A percentile compares a stretch with the other conserved stretches of the same genome.
Conservation (phyloP, 352 stramenopile genomes). For the Phytophthora pinifolia region DNA sequence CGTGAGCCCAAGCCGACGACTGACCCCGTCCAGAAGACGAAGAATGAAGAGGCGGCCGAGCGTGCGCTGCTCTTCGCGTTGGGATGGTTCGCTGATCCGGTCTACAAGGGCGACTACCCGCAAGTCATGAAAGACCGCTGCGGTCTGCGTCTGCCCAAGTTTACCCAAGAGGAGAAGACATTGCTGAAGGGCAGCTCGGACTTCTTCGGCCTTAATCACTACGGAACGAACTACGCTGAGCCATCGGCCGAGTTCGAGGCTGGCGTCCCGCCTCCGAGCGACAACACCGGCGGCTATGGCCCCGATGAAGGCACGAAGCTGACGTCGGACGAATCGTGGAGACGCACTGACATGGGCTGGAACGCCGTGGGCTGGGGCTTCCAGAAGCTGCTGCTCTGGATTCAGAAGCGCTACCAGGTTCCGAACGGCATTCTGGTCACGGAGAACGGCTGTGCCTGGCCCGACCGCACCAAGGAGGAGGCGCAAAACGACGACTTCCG, state of each 20-base stretch:
- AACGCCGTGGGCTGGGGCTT: constrained; percentile 79
- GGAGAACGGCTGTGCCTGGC: constrained; percentile 89
- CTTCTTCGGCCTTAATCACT: constrained; percentile 97
- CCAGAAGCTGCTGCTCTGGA: constrained; percentile 88
- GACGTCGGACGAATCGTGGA: constrained; percentile 52
- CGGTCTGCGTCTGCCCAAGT: constrained; percentile 83
- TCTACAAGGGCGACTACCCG: constrained; percentile 94
- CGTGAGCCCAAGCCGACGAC: constrained; percentile 64
- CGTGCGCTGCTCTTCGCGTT: constrained; percentile 87
- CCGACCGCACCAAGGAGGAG: constrained; percentile 66
- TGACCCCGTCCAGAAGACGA: constrained; percentile 49
- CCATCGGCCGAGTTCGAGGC: constrained; percentile 45
- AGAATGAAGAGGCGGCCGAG: constrained; percentile 67
- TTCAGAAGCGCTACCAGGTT: constrained; percentile 82
- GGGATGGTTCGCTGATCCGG: constrained; percentile 92
- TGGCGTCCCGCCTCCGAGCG: constrained; percentile 33
- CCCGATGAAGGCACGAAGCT: constrained; percentile 47
- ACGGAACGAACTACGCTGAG: constrained; percentile 65
- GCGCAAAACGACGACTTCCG: constrained; percentile 82
- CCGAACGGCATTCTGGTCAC: constrained; percentile 86
- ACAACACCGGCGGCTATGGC: constrained; percentile 33
- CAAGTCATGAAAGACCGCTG: constrained; percentile 86
- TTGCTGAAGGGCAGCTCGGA: constrained; percentile 86
- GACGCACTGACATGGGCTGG: constrained; percentile 84
- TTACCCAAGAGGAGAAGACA: constrained; percentile 84